Base-by-base conservation (phyloP, 805 yeast genomes). In the Candida sakaeoensis region DNA sequence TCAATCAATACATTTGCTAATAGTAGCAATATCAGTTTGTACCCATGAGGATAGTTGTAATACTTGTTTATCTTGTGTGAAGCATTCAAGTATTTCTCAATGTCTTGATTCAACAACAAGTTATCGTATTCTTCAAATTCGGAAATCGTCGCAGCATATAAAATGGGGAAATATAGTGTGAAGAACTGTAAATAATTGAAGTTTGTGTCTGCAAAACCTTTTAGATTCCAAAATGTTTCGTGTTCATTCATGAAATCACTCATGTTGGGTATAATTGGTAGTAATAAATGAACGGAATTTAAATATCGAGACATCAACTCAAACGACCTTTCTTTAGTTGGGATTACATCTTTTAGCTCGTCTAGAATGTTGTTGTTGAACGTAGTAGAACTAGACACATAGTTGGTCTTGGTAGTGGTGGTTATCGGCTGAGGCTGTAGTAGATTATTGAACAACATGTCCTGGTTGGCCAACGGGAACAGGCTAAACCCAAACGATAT, bases 101-200 rank as follows among this genome's bases (percentile, higher is more conserved):
- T 72, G 46, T 75, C 77, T 46, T 70, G 70, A 39, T 68, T 68
- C 36, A 69, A 51, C 15, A 69, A 50, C 13, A 69, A 47, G 44
- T 76, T 71, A 45, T 76, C 76, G 46, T 67, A 70, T 48, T 77
- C 82, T 50, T 77, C 81, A 51, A 74, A 78, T 48, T 76, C 78
- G 8, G 82, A 74, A 23, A 77, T 76, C 1, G 80, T 69, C 2
- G 82, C 72, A 2, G 82, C 82, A 52, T 77, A 78, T 8, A 77
- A 53, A 2, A 78, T 69, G 0, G 83, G 78, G 47, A 75, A 75
- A 40, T 77, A 61, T 1, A 70, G 53, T 6, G 75, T 64, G 45
- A 71, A 70, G 50, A 78, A 77, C 33, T 72, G 70, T 21, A 68
- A 49, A 29, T 54, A 52, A 41, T 66, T 68, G 40, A 75, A 53